Evolutionary conservation across 345 rosid genomes (phyloP).

Genomic region (Camelina hispida): DNA sequence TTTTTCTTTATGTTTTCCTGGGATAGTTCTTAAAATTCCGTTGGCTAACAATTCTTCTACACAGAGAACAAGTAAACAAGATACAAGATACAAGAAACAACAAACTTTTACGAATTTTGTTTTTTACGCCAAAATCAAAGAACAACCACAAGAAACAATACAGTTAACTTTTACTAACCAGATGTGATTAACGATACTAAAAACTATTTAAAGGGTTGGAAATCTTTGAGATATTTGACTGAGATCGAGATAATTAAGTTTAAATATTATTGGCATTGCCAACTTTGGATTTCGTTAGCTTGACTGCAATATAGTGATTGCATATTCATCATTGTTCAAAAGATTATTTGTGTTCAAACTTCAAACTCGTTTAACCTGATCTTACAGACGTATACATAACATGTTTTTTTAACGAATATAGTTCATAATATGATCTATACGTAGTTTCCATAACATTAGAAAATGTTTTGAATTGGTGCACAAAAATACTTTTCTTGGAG

Average conservation of each 20-base stretch:
- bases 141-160: background rate
- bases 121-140: background rate
- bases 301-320: background rate
- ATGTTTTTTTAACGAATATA: too few relatives aligned
- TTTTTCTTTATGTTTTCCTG: background rate
- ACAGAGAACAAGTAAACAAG: too few relatives aligned
- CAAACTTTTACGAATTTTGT: background rate
- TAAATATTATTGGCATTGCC: background rate
- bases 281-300: background rate
- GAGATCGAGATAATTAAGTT: background rate
- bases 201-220: background rate
- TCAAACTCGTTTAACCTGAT: background rate
- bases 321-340: constrained; percentile 1
- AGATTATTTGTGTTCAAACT: background rate
- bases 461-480: background rate
- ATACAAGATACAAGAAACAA: too few relatives aligned
- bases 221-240: background rate
- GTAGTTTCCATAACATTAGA: background rate
- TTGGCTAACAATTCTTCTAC: too few relatives aligned
- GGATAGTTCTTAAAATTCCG: background rate
- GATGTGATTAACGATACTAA: background rate
- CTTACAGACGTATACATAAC: too few relatives aligned
- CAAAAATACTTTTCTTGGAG: background rate
- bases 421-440: too few relatives aligned
- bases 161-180: background rate